Evolutionary conservation across 2,329 filamentous ascomycete genomes (phyloP).

Genomic region (Coniochaeta sp.): DNA sequence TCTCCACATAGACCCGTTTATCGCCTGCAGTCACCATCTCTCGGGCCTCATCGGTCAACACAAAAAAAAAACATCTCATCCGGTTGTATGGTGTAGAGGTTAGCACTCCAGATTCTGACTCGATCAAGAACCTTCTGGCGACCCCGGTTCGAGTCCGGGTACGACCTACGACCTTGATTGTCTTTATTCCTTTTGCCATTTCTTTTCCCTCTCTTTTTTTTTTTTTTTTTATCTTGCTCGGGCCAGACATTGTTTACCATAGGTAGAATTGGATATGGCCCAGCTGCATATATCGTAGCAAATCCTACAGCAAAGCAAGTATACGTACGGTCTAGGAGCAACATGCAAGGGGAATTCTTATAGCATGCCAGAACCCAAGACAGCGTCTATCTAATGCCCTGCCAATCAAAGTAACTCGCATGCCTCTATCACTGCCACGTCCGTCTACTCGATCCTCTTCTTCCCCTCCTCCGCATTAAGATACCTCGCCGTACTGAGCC

Average conservation of each 20-base stretch:
- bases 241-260: no score
- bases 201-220: no score
- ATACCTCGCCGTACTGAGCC: slow-evolving; percentile 74
- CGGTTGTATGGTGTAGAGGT: not conserved
- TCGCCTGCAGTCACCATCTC: not conserved
- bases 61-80: not conserved
- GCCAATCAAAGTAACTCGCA: not conserved
- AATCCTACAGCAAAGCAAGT: no score
- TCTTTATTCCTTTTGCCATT: slow-evolving; percentile 1
- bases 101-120: not conserved
- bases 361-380: no score
- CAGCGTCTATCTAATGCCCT: not conserved
- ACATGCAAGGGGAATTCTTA: no score
- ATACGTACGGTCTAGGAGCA: no score
- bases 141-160: not conserved
- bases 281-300: no score
- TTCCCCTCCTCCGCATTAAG: slow-evolving; percentile 92
- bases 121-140: not conserved
- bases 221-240: no score
- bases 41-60: not conserved
- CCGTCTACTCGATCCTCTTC: slow-evolving; percentile 79
- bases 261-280: no score
- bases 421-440: not conserved
- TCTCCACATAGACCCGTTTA: not conserved
- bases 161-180: slow-evolving; percentile 1